phyloP scores from a whole-genome alignment of 768 basidiomycete species.

The Agaricus subrufescens region DNA sequence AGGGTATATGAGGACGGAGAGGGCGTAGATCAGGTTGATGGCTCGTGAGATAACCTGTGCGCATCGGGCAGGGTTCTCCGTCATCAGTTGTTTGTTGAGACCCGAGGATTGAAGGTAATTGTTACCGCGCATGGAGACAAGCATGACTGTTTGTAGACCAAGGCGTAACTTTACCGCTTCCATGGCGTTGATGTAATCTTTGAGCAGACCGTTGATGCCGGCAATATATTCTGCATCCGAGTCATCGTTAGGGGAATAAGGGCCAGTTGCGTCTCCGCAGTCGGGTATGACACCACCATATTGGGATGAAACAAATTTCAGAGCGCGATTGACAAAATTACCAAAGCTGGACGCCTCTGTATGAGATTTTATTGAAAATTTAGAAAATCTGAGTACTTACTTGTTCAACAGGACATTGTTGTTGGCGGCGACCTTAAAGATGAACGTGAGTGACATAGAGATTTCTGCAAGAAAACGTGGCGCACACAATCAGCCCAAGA shows the following conservation, averaged over 20 bases:
- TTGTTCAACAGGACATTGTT: slow-evolving; percentile 95
- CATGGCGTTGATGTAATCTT: slow-evolving; percentile 82
- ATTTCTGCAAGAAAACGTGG: not conserved
- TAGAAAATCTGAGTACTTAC: slow-evolving; percentile 31
- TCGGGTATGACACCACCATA: slow-evolving; percentile 81
- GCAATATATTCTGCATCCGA: slow-evolving; percentile 72
- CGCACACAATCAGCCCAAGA: slow-evolving; percentile 93
- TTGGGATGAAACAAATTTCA: slow-evolving; percentile 90
- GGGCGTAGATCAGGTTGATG: slow-evolving; percentile 86
- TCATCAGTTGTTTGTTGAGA: slow-evolving; percentile 85
- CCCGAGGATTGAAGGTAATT: slow-evolving; percentile 91
- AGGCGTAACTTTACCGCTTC: slow-evolving; percentile 86
- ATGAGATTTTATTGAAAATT: not conserved
- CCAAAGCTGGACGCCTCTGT: slow-evolving; percentile 60
- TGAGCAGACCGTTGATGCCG: slow-evolving; percentile 74
- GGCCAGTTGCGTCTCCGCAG: slow-evolving; percentile 62
- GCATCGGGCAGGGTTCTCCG: slow-evolving; percentile 76
- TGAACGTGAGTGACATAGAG: slow-evolving; percentile 6
- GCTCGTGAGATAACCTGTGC: slow-evolving; percentile 88
- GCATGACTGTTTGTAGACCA: slow-evolving; percentile 87
- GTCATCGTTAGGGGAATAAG: slow-evolving; percentile 61
- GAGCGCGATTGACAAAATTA: slow-evolving; percentile 92
- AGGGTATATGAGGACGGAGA: slow-evolving; percentile 83
- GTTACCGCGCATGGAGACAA: slow-evolving; percentile 85
- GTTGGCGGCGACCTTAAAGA: slow-evolving; percentile 73